Evolutionary conservation across 2,329 filamentous ascomycete genomes (phyloP).

Genomic region (Fusarium sp.): DNA sequence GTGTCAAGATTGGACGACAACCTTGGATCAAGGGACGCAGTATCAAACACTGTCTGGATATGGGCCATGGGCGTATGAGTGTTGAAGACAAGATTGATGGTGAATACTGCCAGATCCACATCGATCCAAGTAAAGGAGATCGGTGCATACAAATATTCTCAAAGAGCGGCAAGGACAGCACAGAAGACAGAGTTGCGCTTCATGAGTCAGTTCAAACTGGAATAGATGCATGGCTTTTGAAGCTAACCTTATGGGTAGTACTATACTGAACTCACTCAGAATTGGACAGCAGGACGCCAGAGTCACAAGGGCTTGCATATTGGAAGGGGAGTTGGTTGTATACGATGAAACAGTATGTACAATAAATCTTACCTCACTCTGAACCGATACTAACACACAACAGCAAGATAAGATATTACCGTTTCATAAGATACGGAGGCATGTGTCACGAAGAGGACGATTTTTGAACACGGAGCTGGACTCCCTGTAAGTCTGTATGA

Average conservation of each 20-base stretch:
- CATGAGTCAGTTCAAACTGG: conserved; percentile 61
- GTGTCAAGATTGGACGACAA: conserved; percentile 74
- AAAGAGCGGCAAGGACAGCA: conserved; percentile 93
- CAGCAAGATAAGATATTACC: conserved; percentile 73
- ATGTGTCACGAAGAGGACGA: conserved; percentile 79
- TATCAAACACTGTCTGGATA: conserved; percentile 79
- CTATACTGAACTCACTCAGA: conserved; percentile 73
- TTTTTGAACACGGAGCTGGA: conserved; percentile 77
- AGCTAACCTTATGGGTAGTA: conserved; percentile 52
- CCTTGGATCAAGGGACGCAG: conserved; percentile 75
- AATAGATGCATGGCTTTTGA: background rate
- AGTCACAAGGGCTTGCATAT: conserved; percentile 76
- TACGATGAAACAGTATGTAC: conserved; percentile 72
- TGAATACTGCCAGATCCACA: conserved; percentile 90
- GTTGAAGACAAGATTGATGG: conserved; percentile 88
- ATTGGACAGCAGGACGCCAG: conserved; percentile 71
- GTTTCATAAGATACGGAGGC: conserved; percentile 86
- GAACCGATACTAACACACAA: conserved; percentile 20
- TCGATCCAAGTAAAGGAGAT: conserved; percentile 71
- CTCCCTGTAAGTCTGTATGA: conserved; percentile 67
- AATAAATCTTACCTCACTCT: background rate
- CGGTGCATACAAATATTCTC: conserved; percentile 84
- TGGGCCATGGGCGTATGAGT: conserved; percentile 74
- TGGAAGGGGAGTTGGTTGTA: conserved; percentile 87
- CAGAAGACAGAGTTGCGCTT: conserved; percentile 73